Percentiles rank a stretch among this genome's conserved stretches.
phyloP scores from a whole-genome alignment of 768 basidiomycete species.

The Hericium erinaceus region DNA sequence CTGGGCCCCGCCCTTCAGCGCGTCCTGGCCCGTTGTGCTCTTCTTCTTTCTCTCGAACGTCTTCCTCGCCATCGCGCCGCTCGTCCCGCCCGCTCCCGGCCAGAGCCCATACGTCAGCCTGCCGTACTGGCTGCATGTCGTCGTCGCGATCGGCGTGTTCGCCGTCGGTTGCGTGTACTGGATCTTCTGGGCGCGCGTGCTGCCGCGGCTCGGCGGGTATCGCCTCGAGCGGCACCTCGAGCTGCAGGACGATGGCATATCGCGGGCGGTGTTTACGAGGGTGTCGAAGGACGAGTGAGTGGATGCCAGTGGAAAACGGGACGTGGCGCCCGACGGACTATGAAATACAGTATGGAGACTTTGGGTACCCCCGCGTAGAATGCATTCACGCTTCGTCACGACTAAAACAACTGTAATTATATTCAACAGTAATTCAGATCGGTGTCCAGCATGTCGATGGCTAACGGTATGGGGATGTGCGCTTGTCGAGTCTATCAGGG shows the following conservation, averaged over 20 bases:
- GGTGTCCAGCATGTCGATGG: too few species aligned
- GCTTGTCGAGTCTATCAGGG: too few species aligned
- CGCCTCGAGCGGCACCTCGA: conserved; percentile 18
- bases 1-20: conserved; percentile 61
- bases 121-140: conserved; percentile 46
- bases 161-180: conserved; percentile 22
- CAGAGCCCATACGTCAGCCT: conserved; percentile 44
- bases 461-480: too few species aligned
- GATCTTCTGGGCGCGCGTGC: conserved; percentile 20
- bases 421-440: too few species aligned
- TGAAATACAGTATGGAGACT: too few species aligned
- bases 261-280: conserved; percentile 42
- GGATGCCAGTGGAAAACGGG: too few species aligned
- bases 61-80: conserved; percentile 51
- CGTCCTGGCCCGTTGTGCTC: conserved; percentile 37
- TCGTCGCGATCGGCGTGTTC: conserved; percentile 18
- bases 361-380: too few species aligned
- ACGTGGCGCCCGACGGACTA: too few species aligned
- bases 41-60: conserved; percentile 59
- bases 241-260: conserved; percentile 38
- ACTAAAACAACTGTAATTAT: too few species aligned
- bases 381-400: too few species aligned
- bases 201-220: conserved; percentile 21
- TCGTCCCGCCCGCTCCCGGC: conserved; percentile 50
- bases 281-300: conserved; percentile 17